These are phyloP conservation scores for Diplodia sapinea DNA, from an alignment of 2,329 filamentous ascomycete genomes.

Conservation along the genomic window DNA sequence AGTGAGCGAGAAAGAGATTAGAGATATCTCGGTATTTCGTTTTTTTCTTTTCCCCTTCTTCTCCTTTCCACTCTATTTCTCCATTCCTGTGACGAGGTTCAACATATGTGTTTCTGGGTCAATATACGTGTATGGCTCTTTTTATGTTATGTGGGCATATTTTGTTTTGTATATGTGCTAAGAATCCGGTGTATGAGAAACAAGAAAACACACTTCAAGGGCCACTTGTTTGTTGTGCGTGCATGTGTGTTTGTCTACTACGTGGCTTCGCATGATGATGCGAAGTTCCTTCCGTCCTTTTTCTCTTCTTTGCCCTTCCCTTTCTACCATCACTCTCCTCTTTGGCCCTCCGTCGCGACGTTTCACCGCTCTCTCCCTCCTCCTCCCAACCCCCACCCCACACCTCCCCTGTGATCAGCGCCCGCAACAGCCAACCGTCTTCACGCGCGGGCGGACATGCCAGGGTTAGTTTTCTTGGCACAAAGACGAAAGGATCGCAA, in stretches of 20 bases:
- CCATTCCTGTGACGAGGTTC: neutral
- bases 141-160: neutral
- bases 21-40: neutral
- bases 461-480: neutral
- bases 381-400: neutral
- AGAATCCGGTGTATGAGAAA: neutral
- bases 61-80: neutral
- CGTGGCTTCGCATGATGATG: no score
- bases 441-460: neutral
- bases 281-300: no score
- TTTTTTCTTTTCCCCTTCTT: neutral
- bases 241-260: neutral
- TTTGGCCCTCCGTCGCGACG: neutral
- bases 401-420: neutral
- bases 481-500: neutral
- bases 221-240: neutral
- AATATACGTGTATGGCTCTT: neutral
- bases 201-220: no score
- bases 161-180: neutral
- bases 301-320: accelerated
- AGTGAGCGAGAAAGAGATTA: neutral
- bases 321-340: neutral
- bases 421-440: neutral
- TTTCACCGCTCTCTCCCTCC: neutral
- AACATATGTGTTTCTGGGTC: neutral